Evolutionary conservation across 306 rosid genomes (phyloP).

Genomic region (Arachis stenosperma): DNA sequence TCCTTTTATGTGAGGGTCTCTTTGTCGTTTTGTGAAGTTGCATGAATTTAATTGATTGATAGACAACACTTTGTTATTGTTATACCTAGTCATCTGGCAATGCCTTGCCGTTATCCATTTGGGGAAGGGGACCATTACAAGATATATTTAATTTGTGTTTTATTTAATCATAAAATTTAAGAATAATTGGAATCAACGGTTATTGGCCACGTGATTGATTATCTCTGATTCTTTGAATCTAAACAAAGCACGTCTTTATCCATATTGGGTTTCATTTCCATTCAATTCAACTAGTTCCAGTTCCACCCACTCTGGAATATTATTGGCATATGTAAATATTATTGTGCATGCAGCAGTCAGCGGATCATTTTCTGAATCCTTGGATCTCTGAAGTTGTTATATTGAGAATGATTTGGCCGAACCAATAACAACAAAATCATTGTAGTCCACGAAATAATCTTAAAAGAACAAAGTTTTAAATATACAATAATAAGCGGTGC

Average conservation of each 20-base stretch:
- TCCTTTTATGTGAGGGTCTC: conserved; percentile 56
- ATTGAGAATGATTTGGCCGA: conserved; percentile 31
- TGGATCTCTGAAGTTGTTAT: conserved; percentile 18
- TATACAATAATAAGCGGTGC: no score
- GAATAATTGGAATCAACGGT: no score
- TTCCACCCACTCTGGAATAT: conserved; percentile 36
- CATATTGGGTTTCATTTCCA: conserved; percentile 15
- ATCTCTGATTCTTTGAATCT: conserved; percentile 42
- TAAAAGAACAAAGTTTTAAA: not conserved
- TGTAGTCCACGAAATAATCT: conserved; percentile 4
- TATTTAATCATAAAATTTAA: no score
- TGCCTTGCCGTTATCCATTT: conserved; percentile 36
- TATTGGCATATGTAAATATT: conserved; percentile 32
- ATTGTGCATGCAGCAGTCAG: conserved; percentile 3
- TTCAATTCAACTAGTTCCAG: conserved; percentile 30
- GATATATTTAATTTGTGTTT: no score
- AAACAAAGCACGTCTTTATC: conserved; percentile 47
- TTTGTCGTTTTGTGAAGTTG: conserved; percentile 58
- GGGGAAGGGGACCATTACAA: conserved; percentile 20
- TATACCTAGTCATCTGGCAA: conserved; percentile 39
- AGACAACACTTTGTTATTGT: conserved; percentile 42
- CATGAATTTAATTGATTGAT: conserved; percentile 57
- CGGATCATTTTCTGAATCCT: conserved; percentile 13
- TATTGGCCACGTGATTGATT: no score
- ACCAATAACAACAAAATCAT: not conserved